These are phyloP conservation scores for Ophiocordyceps camponoti-floridani DNA, from an alignment of 2,329 filamentous ascomycete genomes.

Conservation along the genomic window DNA sequence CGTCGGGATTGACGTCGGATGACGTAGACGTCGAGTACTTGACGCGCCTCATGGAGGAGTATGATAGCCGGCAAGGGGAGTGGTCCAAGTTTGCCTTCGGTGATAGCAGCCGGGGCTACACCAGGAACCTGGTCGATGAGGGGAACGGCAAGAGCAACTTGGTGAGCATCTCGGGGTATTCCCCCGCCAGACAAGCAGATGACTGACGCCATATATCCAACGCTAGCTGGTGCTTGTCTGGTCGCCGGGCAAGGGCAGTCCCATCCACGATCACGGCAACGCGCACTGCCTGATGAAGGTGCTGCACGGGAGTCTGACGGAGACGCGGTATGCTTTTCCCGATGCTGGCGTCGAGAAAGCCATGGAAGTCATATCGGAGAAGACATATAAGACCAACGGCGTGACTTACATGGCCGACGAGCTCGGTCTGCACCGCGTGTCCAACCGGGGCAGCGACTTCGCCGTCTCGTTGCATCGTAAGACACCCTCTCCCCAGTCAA, in stretches of 20 bases:
- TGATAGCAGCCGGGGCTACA: constrained; percentile 57
- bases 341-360: constrained; percentile 27
- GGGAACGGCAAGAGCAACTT: constrained; percentile 68
- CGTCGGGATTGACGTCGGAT: constrained; percentile 63
- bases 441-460: constrained; percentile 56
- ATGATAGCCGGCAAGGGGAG: constrained; percentile 48
- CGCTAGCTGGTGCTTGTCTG: constrained; percentile 68
- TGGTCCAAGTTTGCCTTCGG: constrained; percentile 62
- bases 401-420: constrained; percentile 88
- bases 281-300: constrained; percentile 90
- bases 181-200: too few relatives aligned
- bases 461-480: constrained; percentile 68
- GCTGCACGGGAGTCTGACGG: constrained; percentile 58
- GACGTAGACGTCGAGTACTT: constrained; percentile 64
- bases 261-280: constrained; percentile 77
- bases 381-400: constrained; percentile 48
- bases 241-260: constrained; percentile 66
- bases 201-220: background rate
- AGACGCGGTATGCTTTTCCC: constrained; percentile 69
- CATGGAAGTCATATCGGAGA: constrained; percentile 48
- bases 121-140: constrained; percentile 75
- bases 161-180: constrained; percentile 22
- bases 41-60: constrained; percentile 54
- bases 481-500: constrained; percentile 9
- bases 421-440: constrained; percentile 69